phyloP scores from a whole-genome alignment of 2,329 filamentous ascomycete species.

The Corinectria fuckeliana region DNA sequence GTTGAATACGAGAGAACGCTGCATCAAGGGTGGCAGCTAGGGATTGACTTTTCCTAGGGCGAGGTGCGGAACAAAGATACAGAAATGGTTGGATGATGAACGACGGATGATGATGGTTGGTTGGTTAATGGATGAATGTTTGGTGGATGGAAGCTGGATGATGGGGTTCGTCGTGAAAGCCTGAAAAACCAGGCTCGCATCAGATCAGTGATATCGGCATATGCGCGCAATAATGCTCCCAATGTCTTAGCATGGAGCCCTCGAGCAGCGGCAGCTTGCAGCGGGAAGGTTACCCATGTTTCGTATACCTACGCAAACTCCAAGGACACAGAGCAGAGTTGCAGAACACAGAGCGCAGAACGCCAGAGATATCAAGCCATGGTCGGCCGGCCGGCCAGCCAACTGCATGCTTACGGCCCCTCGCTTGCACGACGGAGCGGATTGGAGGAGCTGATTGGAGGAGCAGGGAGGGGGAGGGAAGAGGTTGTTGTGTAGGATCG shows the following conservation, averaged over 20 bases:
- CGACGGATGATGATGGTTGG: not conserved
- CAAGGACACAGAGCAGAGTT: not conserved
- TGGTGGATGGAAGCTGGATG: not conserved
- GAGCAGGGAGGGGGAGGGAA: not conserved
- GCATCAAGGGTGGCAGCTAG: conserved; percentile 19
- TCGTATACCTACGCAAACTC: not conserved
- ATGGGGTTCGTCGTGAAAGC: not conserved
- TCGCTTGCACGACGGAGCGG: conserved; percentile 9
- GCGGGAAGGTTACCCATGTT: not conserved
- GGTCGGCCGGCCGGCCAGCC: conserved; percentile 1
- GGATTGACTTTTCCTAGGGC: conserved; percentile 14
- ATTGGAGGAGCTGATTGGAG: not conserved
- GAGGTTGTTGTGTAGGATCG: conserved; percentile 1
- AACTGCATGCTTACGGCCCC: conserved; percentile 15
- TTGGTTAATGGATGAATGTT: not conserved
- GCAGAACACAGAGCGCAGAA: not conserved
- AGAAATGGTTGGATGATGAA: not conserved
- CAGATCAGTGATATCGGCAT: not conserved
- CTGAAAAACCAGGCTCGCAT: not conserved
- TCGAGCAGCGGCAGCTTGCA: not conserved
- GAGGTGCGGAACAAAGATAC: not conserved
- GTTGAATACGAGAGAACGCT: conserved; percentile 38
- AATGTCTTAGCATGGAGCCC: not conserved
- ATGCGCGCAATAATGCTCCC: not conserved
- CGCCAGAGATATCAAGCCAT: not conserved